phyloP scores from a whole-genome alignment of 169 alveolate genomes.

The Cryptosporidium parvum region DNA sequence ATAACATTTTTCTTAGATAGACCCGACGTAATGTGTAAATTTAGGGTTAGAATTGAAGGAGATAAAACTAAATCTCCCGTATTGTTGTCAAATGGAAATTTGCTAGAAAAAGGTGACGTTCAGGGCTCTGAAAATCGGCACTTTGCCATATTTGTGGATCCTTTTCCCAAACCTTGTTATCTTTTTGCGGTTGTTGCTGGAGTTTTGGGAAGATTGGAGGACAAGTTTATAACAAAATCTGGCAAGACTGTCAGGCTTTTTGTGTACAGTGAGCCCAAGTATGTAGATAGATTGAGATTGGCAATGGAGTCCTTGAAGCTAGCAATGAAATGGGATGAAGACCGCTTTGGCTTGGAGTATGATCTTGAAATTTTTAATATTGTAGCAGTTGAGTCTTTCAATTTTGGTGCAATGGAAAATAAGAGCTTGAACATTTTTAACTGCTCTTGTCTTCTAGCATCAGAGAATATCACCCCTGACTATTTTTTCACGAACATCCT shows the following conservation, averaged over 20 bases:
- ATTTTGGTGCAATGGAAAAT: conserved; percentile 95
- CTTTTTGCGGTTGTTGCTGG: conserved; percentile 95
- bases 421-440: conserved; percentile 92
- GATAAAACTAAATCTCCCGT: conserved; percentile 89
- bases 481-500: conserved; percentile 87
- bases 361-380: conserved; percentile 90
- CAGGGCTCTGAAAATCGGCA: conserved; percentile 80
- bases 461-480: conserved; percentile 89
- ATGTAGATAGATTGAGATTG: conserved; percentile 85
- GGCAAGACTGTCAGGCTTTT: conserved; percentile 84
- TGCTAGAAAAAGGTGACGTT: conserved; percentile 83
- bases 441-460: conserved; percentile 89
- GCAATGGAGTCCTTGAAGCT: conserved; percentile 88
- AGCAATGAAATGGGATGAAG: conserved; percentile 95
- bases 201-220: conserved; percentile 82
- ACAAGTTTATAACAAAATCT: conserved; percentile 83
- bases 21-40: conserved; percentile 91
- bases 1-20: conserved; percentile 92
- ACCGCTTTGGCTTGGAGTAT: conserved; percentile 90
- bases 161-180: conserved; percentile 91
- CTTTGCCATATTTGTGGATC: conserved; percentile 90
- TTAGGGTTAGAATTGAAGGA: conserved; percentile 88
- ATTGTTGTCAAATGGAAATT: conserved; percentile 88
- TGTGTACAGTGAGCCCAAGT: conserved; percentile 87
- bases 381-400: conserved; percentile 91